Conservation (phyloP, 768 basidiomycete species). For the Lactarius psammicola region DNA sequence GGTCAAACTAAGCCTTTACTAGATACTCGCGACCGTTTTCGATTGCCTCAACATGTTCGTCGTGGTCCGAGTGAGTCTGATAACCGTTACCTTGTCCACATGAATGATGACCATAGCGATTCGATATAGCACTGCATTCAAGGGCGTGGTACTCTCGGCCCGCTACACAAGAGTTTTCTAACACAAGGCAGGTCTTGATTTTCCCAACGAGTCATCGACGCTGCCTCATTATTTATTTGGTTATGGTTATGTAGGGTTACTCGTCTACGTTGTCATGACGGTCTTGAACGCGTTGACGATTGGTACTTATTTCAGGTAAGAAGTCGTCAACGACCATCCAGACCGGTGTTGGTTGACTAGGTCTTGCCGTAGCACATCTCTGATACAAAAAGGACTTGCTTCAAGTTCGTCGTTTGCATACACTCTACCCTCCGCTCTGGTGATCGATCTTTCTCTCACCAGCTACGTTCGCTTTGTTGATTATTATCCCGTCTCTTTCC, state of each 20-base stretch:
- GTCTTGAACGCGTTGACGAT: constrained; percentile 23
- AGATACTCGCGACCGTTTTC: constrained; percentile 15
- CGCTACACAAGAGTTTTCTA: constrained; percentile 22
- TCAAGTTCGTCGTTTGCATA: constrained; percentile 23
- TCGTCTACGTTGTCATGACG: constrained; percentile 26
- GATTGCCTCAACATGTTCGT: constrained; percentile 21
- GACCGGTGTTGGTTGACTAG: not conserved
- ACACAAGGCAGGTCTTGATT: constrained; percentile 22
- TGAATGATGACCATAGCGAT: not conserved
- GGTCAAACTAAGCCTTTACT: not conserved
- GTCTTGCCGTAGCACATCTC: constrained; percentile 3
- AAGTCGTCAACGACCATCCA: not conserved
- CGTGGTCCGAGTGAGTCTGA: constrained; percentile 10
- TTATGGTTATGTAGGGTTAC: constrained; percentile 14
- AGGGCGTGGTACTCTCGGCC: constrained; percentile 14
- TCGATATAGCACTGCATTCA: constrained; percentile 17
- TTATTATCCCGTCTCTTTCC: not conserved
- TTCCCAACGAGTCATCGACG: not conserved
- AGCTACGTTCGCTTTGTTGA: not conserved
- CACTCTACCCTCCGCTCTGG: constrained; percentile 23
- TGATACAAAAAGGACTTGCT: constrained; percentile 7
- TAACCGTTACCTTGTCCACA: not conserved
- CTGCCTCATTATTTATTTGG: not conserved
- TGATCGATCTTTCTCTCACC: not conserved
- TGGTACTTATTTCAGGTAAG: constrained; percentile 20